Base-by-base conservation (phyloP, 805 yeast genomes). In the Saturnispora dispora region DNA sequence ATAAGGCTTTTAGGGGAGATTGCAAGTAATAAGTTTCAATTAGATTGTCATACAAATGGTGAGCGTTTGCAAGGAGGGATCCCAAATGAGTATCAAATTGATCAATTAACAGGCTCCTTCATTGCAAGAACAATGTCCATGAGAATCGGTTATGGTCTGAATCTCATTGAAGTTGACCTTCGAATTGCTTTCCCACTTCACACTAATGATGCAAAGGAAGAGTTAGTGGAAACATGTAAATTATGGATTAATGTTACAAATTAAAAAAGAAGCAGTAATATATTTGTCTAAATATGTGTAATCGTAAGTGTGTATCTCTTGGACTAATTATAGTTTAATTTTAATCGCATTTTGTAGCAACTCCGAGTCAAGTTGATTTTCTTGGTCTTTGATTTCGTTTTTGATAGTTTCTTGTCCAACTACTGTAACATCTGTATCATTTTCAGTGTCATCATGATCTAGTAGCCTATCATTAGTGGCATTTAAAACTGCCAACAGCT, bases 81-180 rank as follows among this genome's bases (percentile, higher is more conserved):
- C 5, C 47, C 51, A 25, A 33, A 11, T 27, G 81, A 76, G 54
- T 55, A 75, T 51, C 75, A 72, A 54, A 43, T 48, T 28, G 51
- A 48, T 11, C 17, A 45, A 30, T 10, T 39, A 8, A 32, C 25
- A n/a, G 47, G 51, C 18, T 40, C 46, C 5, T 48, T 48, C 17
- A 13, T 48, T 10, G 51, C 51, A 3, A 23, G 45, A 18, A 35
- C 47, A 32, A 42, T 48, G 51, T 13, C 20, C 4, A 33, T 55
- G 27, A 46, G 54, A 18, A 61, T 77, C 33, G 72, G 75, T 18
- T 56, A 66, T 45, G 82, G 82, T 1, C 63, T 77, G 56, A 77
- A 75, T 53, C 60, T 70, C 49, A 61, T 76, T 37, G 36, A 27
- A 27, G 32, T 32, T 30, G 50, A 47, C 9, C 32, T 47, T 18